Evolutionary conservation across 192 early-diverging fungal species (phyloP).

Genomic region (Mortierella hygrophila): DNA sequence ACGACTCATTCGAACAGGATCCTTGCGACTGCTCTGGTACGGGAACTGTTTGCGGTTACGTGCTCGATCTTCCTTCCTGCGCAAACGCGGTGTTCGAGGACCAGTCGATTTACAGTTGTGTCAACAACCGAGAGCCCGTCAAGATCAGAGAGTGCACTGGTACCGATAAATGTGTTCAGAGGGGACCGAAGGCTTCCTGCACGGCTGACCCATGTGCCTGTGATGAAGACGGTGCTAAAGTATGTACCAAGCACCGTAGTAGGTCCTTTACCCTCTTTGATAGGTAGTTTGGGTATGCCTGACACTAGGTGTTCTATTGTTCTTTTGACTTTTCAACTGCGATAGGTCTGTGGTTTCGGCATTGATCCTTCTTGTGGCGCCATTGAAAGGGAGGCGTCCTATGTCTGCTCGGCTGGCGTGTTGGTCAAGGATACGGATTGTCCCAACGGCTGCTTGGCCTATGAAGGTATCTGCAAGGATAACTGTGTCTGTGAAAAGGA

Average conservation of each 20-base stretch:
- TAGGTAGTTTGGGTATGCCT: too few species aligned
- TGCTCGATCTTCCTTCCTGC: neutral
- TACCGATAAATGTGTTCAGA: neutral
- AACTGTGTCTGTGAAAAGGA: neutral
- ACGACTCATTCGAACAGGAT: neutral
- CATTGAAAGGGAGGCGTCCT: neutral
- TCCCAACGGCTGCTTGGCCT: neutral
- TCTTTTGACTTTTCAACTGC: neutral
- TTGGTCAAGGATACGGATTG: neutral
- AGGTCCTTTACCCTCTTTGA: too few species aligned
- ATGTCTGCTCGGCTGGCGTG: neutral
- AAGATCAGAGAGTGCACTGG: neutral
- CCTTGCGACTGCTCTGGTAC: constrained; percentile 6
- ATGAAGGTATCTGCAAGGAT: neutral
- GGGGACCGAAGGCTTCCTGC: neutral
- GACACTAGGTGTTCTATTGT: too few species aligned
- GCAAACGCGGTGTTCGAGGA: neutral
- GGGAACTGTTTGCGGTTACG: neutral
- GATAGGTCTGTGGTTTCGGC: neutral
- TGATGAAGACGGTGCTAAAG: neutral
- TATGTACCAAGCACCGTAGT: neutral
- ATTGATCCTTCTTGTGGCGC: neutral
- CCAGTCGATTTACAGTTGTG: neutral
- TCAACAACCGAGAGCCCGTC: neutral
- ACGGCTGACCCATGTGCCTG: constrained; percentile 3